Evolutionary conservation across 78 protist species (phyloP), one percentile per base, ranked within the genome.

Genomic region (Pelomyxa schiedti): DNA sequence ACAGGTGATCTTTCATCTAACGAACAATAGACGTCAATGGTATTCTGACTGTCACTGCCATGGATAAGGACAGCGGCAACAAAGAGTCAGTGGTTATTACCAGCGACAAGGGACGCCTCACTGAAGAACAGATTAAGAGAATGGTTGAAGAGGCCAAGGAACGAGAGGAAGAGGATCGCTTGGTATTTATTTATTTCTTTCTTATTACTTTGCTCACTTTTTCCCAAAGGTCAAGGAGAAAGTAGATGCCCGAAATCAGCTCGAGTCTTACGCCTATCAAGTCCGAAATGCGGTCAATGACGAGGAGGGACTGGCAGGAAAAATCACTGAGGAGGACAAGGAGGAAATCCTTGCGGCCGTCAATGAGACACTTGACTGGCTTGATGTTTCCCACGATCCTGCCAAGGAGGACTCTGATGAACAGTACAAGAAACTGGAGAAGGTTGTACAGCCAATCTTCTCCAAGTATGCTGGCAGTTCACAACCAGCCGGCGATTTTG

Each of bases 381-480:
- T 98, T 41, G 98, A 91, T 42, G 86, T 78, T 79, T 84, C 93
- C 92, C 79, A 36, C 43, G 70, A 71, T 8, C n/a, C n/a, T n/a
- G n/a, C n/a, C n/a, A 88, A 84, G 73, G 98, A 95, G 30, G 99
- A 95, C 64, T 83, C 77, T 67, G 96, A 94, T 39, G 97, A 87
- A 72, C 80, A 90, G 86, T 89, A 82, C 77, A 83, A 92, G 88
- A 89, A 69, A 69, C 81, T 98, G 26, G 95, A 96, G 86, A 63
- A 66, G 42, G 66, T 83, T 3, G 83, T 71, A 83, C 81, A 93
- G 71, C 99, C 99, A 64, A 96, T 98, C 89, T 80, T 98, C 81
- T 29, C 88, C 53, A 90, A 91, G 84, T 96, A 95, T 80, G 71
- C 81, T 3, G 88, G 72, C 5, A 92, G 74, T 29, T 89, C 76